Evolutionary conservation across 2,329 filamentous ascomycete genomes (phyloP), one percentile per base, ranked within the genome.

Genomic region (Penicillium sp.): DNA sequence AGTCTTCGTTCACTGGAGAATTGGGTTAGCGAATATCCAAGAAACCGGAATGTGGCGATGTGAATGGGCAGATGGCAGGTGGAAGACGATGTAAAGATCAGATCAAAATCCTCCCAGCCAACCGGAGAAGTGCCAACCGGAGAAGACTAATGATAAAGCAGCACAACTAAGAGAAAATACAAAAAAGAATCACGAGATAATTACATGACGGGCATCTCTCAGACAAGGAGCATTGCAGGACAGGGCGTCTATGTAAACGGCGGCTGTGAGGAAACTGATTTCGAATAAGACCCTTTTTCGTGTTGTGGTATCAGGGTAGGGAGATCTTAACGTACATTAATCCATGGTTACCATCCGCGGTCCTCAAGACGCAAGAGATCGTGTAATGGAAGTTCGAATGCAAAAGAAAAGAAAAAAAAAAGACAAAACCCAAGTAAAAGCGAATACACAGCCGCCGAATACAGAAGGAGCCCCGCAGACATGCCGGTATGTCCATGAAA

Each of bases 261-360:
- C 70, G 66, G 65, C 67, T 70, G 74, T 76, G 74, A 76, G 74
- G 75, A 61, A 73, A 67, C 71, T 75, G 66, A 65, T 75, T 75
- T 76, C 71, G 66, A 68, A 74, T 76, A 75, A 66, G 64, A 62
- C 67, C 72, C 70, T 66, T 65, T 67, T 73, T 69, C 67, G 65
- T 62, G 66, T 66, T 64, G 63, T 68, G 69, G 62, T 72, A 71
- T 68, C 66, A 73, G 72, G 73, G 66, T 68, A 75, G 74, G 76
- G 75, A 76, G 72, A 74, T 61, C 61, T 77, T 78, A 78, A 78
- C 76, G 72, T 78, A 78, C 76, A 78, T 76, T 70, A 67, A 72
- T 67, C 67, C 70, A 73, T 70, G 61, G 60, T 67, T 64, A 68
- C 61, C 66, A 66, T 67, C 64, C 51, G 57, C 51, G 62, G 65